Evolutionary conservation across 2,329 filamentous ascomycete genomes (phyloP).

Genomic region (Xylaria polymorpha): DNA sequence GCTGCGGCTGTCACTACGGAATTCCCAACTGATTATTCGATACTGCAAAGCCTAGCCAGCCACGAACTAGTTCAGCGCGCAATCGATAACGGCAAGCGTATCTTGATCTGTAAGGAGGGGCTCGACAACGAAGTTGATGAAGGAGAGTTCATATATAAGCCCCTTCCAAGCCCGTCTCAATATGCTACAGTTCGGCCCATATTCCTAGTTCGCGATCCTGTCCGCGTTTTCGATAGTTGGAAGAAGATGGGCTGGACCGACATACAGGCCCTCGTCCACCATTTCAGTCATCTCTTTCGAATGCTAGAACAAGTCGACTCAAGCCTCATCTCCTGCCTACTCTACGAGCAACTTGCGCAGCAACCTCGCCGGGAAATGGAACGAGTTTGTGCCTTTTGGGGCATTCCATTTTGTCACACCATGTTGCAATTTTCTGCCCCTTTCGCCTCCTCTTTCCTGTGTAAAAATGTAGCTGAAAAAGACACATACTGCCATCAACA

Average conservation of each 20-base stretch:
- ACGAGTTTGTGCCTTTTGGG: background rate
- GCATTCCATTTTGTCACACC: background rate
- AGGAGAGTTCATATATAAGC: background rate
- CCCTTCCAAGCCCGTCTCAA: background rate
- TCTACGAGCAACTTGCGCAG: background rate
- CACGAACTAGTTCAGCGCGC: background rate
- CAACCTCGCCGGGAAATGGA: background rate
- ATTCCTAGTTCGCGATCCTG: background rate
- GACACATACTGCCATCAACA: background rate
- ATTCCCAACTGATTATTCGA: background rate
- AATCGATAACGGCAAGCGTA: background rate
- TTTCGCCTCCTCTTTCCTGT: background rate
- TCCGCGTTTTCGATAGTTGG: background rate
- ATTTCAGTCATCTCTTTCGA: background rate
- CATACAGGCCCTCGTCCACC: background rate
- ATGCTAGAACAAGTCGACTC: background rate
- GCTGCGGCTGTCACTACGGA: background rate
- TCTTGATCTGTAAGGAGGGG: background rate
- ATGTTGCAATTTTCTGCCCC: background rate
- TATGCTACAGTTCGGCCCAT: background rate
- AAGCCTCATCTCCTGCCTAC: background rate
- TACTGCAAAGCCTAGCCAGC: background rate
- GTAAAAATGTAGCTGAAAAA: background rate
- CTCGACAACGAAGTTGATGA: background rate
- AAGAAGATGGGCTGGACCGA: background rate